Evolutionary conservation across 2,329 filamentous ascomycete species (phyloP), one percentile per base, ranked within the genome.

Genomic region (Hansfordia pulvinata): DNA sequence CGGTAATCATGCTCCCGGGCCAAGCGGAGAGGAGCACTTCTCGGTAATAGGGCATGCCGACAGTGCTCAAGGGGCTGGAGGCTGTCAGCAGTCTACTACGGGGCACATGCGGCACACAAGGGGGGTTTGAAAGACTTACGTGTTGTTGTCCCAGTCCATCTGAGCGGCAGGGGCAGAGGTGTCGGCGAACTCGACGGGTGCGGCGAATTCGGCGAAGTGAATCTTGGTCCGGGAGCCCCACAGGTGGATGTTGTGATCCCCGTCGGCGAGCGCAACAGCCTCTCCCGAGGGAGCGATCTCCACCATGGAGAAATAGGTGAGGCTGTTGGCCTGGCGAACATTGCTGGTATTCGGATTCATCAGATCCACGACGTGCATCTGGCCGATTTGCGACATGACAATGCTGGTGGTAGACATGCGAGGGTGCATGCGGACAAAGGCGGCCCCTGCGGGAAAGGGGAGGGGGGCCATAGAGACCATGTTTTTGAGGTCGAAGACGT

Each of bases 391-490:
- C 3, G 88, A 93, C 16, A 86, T 76, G 26, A 98, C 83, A 33
- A 98, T 86, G 42, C 83, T 88, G 0, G 92, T 96, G 1, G 90
- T 94, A 12, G 85, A 78, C 69, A 98, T 81, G 41, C 85, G 78
- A 2, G 92, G 90, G 49, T 98, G 90, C 80, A 98, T 90, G 31
- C 90, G 76, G 21, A 94, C 86, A 56, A 85, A 93, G 19, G 90
- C 88, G 19, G 88, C 90, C 8, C 90, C 85, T 3, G 85, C 79
- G 30, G 90, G 88, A 39, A 79, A 98, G 1, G 90, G 83, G 21
- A 98, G 88, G 0, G 90, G 90, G 4, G 84, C 79, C 46, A 94
- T 71, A 13, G 85, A 84, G 11, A 73, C 69, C 58, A 94, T 69
- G 23, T 84, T 90, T 54, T 93, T 93, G 24, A 98, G 64, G 45